Percentiles rank a stretch among this genome's conserved stretches.
phyloP scores from a whole-genome alignment of 176 grass and related monocot genomes.

The Ensete ventricosum region DNA sequence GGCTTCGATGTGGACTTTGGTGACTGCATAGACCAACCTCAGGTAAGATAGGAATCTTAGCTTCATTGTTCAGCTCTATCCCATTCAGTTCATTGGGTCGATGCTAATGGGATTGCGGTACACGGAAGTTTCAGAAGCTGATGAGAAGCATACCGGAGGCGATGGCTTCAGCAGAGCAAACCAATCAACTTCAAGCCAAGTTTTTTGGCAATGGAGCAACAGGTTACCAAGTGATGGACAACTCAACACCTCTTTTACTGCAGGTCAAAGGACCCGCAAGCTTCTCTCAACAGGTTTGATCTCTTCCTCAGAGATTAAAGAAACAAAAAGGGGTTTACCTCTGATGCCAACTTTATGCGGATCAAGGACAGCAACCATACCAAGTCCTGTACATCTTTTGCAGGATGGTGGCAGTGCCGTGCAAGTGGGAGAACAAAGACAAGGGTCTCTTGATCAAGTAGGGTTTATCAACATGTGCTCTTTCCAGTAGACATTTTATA shows the following conservation, averaged over 20 bases:
- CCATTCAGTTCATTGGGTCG: background rate
- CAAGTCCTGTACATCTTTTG: background rate
- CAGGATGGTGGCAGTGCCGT: background rate
- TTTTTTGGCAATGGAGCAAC: background rate
- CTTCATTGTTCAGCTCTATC: background rate
- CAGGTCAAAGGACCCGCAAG: slow-evolving; percentile 1
- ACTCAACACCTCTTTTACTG: background rate
- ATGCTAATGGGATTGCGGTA: background rate
- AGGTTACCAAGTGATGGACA: slow-evolving; percentile 7
- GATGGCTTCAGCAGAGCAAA: slow-evolving; percentile 7
- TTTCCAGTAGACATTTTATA: background rate
- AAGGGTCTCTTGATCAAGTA: background rate
- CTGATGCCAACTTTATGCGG: background rate
- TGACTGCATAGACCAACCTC: background rate
- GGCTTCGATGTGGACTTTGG: slow-evolving; percentile 10
- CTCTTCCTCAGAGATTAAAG: background rate
- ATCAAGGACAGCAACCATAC: background rate
- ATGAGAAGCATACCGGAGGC: slow-evolving; percentile 6
- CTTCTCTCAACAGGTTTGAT: slow-evolving; percentile 20
- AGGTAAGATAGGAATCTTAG: background rate
- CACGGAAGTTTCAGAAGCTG: background rate
- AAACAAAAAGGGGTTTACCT: background rate
- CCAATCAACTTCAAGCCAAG: background rate
- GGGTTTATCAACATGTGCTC: slow-evolving; percentile 5
- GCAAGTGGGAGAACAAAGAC: background rate